Conservation (phyloP, 345 rosid genomes). For the Lepidium sativum region DNA sequence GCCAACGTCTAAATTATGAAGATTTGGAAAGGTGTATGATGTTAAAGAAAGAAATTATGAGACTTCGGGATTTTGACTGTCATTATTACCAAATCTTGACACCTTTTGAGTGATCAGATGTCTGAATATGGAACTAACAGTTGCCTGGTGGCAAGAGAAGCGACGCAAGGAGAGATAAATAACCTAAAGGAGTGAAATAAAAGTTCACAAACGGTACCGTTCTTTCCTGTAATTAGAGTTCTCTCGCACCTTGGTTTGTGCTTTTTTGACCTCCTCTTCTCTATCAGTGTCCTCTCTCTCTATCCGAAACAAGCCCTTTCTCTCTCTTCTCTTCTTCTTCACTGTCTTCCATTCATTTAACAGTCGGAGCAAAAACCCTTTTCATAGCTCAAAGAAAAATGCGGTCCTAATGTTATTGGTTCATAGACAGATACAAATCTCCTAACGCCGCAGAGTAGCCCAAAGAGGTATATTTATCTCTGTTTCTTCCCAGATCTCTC, state of each 20-base stretch:
- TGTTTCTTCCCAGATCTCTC: conserved; percentile 26
- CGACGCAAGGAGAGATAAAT: neutral
- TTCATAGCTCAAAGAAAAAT: neutral
- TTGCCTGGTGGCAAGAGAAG: conserved; percentile 11
- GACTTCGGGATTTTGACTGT: conserved; percentile 1
- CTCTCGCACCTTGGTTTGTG: conserved; percentile 10
- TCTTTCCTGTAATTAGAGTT: neutral
- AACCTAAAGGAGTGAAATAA: conserved; percentile 8
- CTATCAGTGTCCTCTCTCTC: conserved; percentile 12
- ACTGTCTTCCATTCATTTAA: conserved; percentile 9
- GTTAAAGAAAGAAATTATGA: neutral
- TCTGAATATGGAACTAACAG: conserved; percentile 4
- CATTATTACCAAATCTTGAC: conserved; percentile 11
- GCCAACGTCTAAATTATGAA: neutral
- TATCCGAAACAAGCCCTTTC: conserved; percentile 7
- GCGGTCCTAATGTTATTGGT: neutral
- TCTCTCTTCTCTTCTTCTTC: conserved; percentile 5
- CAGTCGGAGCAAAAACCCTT: conserved; percentile 16
- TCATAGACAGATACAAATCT: neutral
- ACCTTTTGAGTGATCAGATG: conserved; percentile 16
- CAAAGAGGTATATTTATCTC: conserved; percentile 17
- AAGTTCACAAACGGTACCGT: conserved; percentile 14
- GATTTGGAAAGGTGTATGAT: neutral
- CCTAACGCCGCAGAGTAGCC: conserved; percentile 9
- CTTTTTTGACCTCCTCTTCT: conserved; percentile 18